Conservation (phyloP, 2,329 filamentous ascomycete species). For the Nemania serpens region DNA sequence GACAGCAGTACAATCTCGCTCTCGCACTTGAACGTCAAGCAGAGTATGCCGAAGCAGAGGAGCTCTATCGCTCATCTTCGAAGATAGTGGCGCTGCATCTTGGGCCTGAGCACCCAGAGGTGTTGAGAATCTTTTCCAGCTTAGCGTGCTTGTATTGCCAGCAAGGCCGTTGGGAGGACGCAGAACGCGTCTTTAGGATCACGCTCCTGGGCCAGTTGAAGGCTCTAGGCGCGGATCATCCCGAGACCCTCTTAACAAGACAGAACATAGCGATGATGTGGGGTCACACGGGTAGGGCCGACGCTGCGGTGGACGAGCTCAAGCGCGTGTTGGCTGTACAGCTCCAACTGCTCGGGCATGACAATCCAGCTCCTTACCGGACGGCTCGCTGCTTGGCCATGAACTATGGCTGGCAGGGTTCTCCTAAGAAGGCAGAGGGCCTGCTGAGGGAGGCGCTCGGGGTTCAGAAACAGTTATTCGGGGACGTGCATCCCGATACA, state of each 20-base stretch:
- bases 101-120: too few species aligned
- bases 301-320: background rate
- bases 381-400: background rate
- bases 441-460: background rate
- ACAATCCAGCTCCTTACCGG: background rate
- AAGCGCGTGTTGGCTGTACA: background rate
- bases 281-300: background rate
- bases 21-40: too few species aligned
- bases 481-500: conserved; percentile 2
- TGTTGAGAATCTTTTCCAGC: too few species aligned
- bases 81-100: too few species aligned
- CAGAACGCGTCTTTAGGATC: too few species aligned
- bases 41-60: too few species aligned
- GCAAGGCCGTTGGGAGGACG: too few species aligned
- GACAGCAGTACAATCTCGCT: too few species aligned
- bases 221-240: too few species aligned
- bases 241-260: background rate
- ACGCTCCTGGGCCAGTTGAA: too few species aligned
- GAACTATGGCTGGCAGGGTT: background rate
- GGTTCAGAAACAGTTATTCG: background rate
- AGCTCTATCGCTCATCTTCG: too few species aligned
- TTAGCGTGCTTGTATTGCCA: too few species aligned
- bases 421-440: background rate
- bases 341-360: background rate
- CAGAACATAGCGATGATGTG: background rate